Base-by-base conservation (phyloP, 441 rosid species). In the Pelargonium myrrhifolium region DNA sequence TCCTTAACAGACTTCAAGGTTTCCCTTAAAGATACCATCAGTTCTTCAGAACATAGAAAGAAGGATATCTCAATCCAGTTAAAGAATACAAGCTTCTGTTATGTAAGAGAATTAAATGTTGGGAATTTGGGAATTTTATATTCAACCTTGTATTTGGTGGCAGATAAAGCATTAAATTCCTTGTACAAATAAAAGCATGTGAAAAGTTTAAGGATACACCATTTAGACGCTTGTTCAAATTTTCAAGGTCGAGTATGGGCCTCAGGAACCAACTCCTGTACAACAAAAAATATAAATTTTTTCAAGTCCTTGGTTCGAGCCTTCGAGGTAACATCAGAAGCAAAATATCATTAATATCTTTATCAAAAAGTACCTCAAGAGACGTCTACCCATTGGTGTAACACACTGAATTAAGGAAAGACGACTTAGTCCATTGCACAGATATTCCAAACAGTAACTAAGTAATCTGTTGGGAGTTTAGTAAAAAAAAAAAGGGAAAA, bases 191-290 rank as follows among this genome's bases (percentile, higher is more conserved):
- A 65, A 59, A 62, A 31, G 40, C 40, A 61, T n/a, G 6, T 28
- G 40, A 61, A 67, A 76, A 64, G 26, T 45, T 47, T 68, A 75
- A 85, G 99, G 99, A 94, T 94, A 94, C 99, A 69, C 89, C 77
- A 82, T 91, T 80, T 71, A 89, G 93, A 72, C 99, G 97, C 67
- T 70, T 74, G 69, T 87, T 89, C 84, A 94, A 72, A 67, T 66
- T 83, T 81, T 87, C 86, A 45, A 89, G 84, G 72, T 91, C 92
- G n/a, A 94, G 72, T 73, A 91, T 82, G 68, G 99, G 99, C 83
- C 99, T 86, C 79, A 94, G 79, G 82, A 94, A 94, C 99, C 99
- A 94, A 85, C 83, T 91, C 76, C 99, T 94, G 75, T 65, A 75
- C 71, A 42, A 72, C 59, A 66, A 71, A 72, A 79, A 79, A 64